These are phyloP conservation scores for Myriosclerotinia scirpicola DNA, from an alignment of 2,329 filamentous ascomycete genomes.

Conservation along the genomic window DNA sequence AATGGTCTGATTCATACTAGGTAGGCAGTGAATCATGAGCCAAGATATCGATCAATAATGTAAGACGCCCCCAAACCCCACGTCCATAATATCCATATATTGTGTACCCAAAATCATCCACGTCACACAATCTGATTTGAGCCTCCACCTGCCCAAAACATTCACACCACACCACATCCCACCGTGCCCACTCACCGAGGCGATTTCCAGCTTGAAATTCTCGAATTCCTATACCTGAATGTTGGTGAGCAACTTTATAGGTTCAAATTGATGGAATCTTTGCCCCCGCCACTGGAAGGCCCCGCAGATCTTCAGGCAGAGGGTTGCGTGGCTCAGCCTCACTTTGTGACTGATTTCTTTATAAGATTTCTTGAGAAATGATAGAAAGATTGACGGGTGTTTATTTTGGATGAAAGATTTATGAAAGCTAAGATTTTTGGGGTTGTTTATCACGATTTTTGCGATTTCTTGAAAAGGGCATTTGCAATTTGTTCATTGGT, in stretches of 20 bases:
- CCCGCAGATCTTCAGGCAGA: constrained; percentile 11
- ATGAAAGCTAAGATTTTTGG: background rate
- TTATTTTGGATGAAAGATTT: background rate
- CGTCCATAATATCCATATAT: too few relatives aligned
- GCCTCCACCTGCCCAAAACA: too few relatives aligned
- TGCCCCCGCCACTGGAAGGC: background rate
- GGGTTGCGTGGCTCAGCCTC: constrained; percentile 11
- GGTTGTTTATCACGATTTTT: background rate
- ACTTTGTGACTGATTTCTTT: background rate
- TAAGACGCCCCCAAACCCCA: too few relatives aligned
- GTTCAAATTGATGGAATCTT: background rate
- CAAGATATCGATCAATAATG: too few relatives aligned
- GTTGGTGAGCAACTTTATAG: too few relatives aligned
- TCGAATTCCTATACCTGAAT: too few relatives aligned
- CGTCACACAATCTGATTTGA: too few relatives aligned
- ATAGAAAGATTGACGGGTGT: background rate
- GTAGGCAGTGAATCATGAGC: too few relatives aligned
- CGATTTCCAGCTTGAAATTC: background rate
- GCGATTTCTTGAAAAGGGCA: background rate
- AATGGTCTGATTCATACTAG: too few relatives aligned
- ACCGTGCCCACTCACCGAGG: too few relatives aligned
- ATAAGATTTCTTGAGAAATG: background rate
- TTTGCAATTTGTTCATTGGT: background rate
- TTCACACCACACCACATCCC: too few relatives aligned
- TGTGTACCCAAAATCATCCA: too few relatives aligned